Conservation (phyloP, 257 asterid species). For the Salvia splendens region DNA sequence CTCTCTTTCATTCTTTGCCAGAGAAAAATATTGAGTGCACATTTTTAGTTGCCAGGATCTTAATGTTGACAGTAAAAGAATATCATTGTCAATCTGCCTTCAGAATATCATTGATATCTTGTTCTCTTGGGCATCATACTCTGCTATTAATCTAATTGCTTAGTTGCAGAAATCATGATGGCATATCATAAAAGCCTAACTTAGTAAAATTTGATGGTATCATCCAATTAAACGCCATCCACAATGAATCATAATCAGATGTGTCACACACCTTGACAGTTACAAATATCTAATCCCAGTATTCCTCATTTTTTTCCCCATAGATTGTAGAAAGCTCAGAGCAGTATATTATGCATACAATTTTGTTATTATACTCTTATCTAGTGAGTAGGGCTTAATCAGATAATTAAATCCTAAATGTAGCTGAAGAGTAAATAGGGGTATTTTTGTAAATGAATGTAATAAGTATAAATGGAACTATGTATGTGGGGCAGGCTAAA, state of each 20-base stretch:
- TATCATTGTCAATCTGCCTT: background rate
- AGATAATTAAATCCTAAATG: background rate
- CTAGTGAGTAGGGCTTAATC: background rate
- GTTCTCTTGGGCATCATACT: background rate
- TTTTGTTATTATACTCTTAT: background rate
- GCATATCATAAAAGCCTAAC: conserved; percentile 7
- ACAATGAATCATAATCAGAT: background rate
- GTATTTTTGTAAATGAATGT: background rate
- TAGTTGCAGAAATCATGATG: background rate
- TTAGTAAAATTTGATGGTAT: background rate
- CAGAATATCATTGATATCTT: background rate
- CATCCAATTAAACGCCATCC: conserved; percentile 2
- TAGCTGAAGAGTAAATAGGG: background rate
- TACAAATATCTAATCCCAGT: conserved; percentile 1
- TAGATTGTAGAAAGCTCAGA: background rate
- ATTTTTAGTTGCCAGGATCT: conserved; percentile 6
- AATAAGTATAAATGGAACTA: background rate
- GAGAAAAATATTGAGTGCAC: background rate
- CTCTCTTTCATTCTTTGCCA: background rate
- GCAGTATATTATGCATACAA: background rate
- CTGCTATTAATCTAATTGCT: no score
- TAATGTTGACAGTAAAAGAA: background rate
- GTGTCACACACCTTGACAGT: background rate
- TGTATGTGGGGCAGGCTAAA: background rate
- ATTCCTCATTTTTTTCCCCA: background rate